Conservation (phyloP, 805 yeast genomes). For the Starmerella floris region DNA sequence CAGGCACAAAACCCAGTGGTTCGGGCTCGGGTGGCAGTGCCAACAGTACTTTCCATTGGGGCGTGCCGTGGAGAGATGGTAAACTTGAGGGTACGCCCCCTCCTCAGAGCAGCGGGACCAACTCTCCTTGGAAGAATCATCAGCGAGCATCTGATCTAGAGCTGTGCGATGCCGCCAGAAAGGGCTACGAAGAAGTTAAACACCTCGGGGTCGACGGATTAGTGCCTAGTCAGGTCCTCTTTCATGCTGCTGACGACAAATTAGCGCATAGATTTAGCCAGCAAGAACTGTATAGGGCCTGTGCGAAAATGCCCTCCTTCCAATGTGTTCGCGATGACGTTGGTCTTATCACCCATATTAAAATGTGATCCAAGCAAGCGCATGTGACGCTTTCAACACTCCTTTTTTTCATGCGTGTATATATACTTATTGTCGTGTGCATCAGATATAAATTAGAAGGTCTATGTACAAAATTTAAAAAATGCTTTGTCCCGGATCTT, state of each 20-base stretch:
- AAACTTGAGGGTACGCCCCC: slow-evolving; percentile 3
- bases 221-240: slow-evolving; percentile 27
- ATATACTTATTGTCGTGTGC: too few relatives aligned
- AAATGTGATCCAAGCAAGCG: too few relatives aligned
- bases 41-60: too few relatives aligned
- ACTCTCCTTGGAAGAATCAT: neutral
- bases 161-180: slow-evolving; percentile 21
- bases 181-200: slow-evolving; percentile 18
- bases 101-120: neutral
- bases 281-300: slow-evolving; percentile 24
- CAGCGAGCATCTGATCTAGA: slow-evolving; percentile 5
- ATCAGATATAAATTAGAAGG: too few relatives aligned
- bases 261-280: slow-evolving; percentile 20
- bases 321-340: neutral
- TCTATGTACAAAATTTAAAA: slow-evolving; percentile 6
- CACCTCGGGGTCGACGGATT: slow-evolving; percentile 26
- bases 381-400: too few relatives aligned
- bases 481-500: slow-evolving; percentile 8
- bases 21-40: too few relatives aligned
- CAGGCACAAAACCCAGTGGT: too few relatives aligned
- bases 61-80: slow-evolving; percentile 2
- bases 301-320: slow-evolving; percentile 17
- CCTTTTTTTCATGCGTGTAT: too few relatives aligned
- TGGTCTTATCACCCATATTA: slow-evolving; percentile 22
- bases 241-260: slow-evolving; percentile 21